A percentile compares a stretch with the other conserved stretches of the same genome.
Evolutionary conservation across 2,329 filamentous ascomycete species (phyloP).

Genomic region (Trichoderma semiorbis): DNA sequence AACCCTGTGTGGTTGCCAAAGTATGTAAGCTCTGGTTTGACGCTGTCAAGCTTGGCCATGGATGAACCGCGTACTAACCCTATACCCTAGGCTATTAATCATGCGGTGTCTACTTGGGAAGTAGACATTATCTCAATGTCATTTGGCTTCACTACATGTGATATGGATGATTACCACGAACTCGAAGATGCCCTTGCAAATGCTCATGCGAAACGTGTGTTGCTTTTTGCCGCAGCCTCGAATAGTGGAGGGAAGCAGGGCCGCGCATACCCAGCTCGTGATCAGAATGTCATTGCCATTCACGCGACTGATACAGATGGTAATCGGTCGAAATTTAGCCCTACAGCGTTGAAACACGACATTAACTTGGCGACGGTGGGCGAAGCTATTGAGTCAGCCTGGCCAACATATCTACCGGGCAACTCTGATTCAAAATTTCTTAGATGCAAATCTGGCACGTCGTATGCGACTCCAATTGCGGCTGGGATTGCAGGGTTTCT

Average conservation of each 20-base stretch:
- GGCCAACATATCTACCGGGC: neutral
- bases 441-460: neutral
- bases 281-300: neutral
- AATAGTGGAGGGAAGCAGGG: neutral
- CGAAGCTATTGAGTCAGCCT: neutral
- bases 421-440: neutral
- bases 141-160: neutral
- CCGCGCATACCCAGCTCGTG: neutral
- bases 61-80: too few species aligned
- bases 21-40: too few species aligned
- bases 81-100: neutral
- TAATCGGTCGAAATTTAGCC: neutral
- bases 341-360: neutral
- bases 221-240: neutral
- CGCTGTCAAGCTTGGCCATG: too few species aligned
- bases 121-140: neutral
- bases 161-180: neutral
- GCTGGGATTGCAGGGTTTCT: neutral
- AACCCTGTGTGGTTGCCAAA: neutral
- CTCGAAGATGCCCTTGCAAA: neutral
- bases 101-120: neutral
- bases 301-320: neutral
- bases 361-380: neutral
- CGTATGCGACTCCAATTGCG: neutral
- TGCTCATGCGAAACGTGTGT: neutral